Conservation (phyloP, 257 asterid genomes). For the Scutellaria minor region DNA sequence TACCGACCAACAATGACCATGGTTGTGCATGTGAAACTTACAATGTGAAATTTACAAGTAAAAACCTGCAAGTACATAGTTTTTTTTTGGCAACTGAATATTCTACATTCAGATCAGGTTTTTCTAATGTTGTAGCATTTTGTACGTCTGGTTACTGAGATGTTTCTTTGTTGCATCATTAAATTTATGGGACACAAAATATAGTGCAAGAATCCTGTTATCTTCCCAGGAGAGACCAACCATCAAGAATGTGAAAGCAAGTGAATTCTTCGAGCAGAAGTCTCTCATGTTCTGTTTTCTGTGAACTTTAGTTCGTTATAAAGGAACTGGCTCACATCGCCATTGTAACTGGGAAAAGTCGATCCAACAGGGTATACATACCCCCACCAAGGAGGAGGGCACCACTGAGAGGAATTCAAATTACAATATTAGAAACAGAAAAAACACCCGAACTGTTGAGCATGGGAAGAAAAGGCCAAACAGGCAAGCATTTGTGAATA, state of each 20-base stretch:
- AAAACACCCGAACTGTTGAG: background rate
- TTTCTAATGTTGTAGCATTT: background rate
- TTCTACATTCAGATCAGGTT: constrained; percentile 3
- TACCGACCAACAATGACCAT: background rate
- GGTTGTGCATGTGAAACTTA: background rate
- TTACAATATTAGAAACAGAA: constrained; percentile 3
- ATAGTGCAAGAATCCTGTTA: background rate
- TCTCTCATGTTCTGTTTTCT: background rate
- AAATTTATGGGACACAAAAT: background rate
- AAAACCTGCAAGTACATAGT: background rate
- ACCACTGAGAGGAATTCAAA: constrained; percentile 55
- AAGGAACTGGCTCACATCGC: constrained; percentile 52
- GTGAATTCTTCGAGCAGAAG: constrained; percentile 1
- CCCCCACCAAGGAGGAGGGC: constrained; percentile 95
- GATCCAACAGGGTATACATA: constrained; percentile 72
- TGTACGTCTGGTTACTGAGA: background rate
- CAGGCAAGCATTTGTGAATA: no score
- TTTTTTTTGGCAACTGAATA: background rate
- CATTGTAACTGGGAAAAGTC: constrained; percentile 81
- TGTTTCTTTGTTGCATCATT: background rate
- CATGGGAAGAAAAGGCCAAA: background rate
- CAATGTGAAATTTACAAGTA: background rate
- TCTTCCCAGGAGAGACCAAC: background rate
- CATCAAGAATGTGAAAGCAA: constrained; percentile 15
- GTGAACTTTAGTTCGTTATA: background rate